Evolutionary conservation across 139 green algal genomes (phyloP), one percentile per base, ranked within the genome.

Genomic region (Desmodesmus armatus): DNA sequence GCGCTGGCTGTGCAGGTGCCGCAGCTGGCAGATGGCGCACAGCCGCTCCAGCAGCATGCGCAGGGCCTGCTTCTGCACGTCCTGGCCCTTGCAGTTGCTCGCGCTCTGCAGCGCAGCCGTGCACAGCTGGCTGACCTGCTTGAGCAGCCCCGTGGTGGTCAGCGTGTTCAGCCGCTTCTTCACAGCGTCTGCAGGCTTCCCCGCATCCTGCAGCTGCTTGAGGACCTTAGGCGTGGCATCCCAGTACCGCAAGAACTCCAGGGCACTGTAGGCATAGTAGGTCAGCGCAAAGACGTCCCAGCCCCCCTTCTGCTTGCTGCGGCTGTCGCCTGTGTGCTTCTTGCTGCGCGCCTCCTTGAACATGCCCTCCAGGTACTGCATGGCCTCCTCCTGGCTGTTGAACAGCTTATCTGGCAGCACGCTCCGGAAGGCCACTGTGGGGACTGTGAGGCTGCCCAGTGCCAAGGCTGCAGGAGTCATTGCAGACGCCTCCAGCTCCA

Each of bases 11-110:
- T 78, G 47, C 66, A 85, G 66, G 66, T 79, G 51, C 11, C 80
- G 44, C 66, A 85, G 21, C 33, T 60, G 29, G 47, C 66, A 44
- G 66, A 85, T 78, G 29, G 80, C 67, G 31, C 35, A 70, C 9
- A 85, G 65, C 23, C 80, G 67, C 67, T 85, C 80, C 44, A 85
- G 66, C 80, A 85, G 66, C 80, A 85, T 85, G 3, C 47, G 33
- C 66, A 85, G 80, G 66, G 67, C 80, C 23, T 78, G 66, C 80
- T 85, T 85, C 13, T 66, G 66, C 35, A 80, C 51, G 39, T 86
- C 80, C 25, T 69, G 39, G 5, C 80, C 80, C 49, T 69, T 78
- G 37, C 49, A 69, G n/a, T 63, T 72, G n/a, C 23, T 73, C 51
- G 51, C 72, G 23, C 6, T 15, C n/a, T 60, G 33, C 80, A 71